Evolutionary conservation across 257 asterid genomes (phyloP), one percentile per base, ranked within the genome.

Genomic region (Solanum lignicaule): DNA sequence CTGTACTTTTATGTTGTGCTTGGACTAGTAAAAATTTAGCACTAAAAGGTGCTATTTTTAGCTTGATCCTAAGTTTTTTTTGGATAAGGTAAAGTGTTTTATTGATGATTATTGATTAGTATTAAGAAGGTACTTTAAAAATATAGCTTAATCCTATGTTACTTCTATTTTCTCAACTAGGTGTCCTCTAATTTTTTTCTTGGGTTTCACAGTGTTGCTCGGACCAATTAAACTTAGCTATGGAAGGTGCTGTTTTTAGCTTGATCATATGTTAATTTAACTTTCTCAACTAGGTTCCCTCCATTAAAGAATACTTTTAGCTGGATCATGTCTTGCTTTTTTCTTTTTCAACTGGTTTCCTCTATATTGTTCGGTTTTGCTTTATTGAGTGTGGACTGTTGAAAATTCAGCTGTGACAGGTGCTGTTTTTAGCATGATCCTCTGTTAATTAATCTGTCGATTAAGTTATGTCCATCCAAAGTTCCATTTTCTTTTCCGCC

Each of bases 241-340:
- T 41, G n/a, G 33, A 78, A 78, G 38, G 65, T 52, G 39, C 86
- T 91, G 18, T 25, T 3, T 87, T 86, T 89, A 20, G 87, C 84
- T 85, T 89, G 43, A 23, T 48, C 88, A 55, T 86, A 65, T 83
- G 29, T 10, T 4, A 33, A 55, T 87, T 84, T 39, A 0, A 27
- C 81, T 16, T 33, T 58, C 46, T 68, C 65, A 10, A 48, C 33
- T 32, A 46, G 79, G n/a, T 55, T 85, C 31, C 33, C 10, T 84
- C 38, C 39, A 38, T 72, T 33, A 9, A 33, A 32, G 79, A 18
- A 33, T 93, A 39, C 23, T 0, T 86, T 86, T 90, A 25, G 85
- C 84, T 87, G 89, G 43, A 23, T 52, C 91, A 71, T 84, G 55
- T 73, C 33, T 9, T 5, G 25, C 66, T 87, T 82, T 86, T 81